Evolutionary conservation across 2,329 filamentous ascomycete genomes (phyloP).

Genomic region (Chalaropsis thielavioides): DNA sequence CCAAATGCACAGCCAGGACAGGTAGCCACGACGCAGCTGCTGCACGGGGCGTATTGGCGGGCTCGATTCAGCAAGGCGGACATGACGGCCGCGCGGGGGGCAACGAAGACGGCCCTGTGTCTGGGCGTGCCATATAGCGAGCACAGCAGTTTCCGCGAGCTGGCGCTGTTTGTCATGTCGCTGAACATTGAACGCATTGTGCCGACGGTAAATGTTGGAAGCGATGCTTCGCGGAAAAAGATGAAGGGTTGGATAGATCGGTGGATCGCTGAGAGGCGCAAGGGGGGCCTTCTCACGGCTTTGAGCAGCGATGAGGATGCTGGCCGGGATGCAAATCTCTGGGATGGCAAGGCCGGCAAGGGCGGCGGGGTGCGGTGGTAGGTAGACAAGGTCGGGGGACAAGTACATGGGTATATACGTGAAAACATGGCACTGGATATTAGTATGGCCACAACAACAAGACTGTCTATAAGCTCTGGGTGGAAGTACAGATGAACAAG

Average conservation of each 20-base stretch:
- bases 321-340: slow-evolving; percentile 22
- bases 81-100: slow-evolving; percentile 68
- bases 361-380: slow-evolving; percentile 30
- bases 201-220: slow-evolving; percentile 76
- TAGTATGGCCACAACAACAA: background rate
- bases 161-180: slow-evolving; percentile 84
- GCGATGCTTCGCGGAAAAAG: slow-evolving; percentile 38
- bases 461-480: background rate
- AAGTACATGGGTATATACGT: slow-evolving; percentile 12
- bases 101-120: slow-evolving; percentile 66
- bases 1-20: slow-evolving; percentile 32
- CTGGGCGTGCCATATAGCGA: slow-evolving; percentile 94
- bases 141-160: slow-evolving; percentile 85
- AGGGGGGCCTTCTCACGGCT: slow-evolving; percentile 37
- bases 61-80: slow-evolving; percentile 57
- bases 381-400: slow-evolving; percentile 20
- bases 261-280: slow-evolving; percentile 44
- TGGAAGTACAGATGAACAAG: background rate
- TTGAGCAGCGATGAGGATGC: slow-evolving; percentile 29
- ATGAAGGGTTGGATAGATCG: slow-evolving; percentile 53
- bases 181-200: slow-evolving; percentile 79
- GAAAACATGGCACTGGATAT: background rate
- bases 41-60: slow-evolving; percentile 55
- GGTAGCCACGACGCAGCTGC: slow-evolving; percentile 35
- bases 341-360: slow-evolving; percentile 28